A percentile compares a stretch with the other conserved stretches of the same genome.
Conservation (phyloP, 495 filamentous ascomycete species). For the Aspergillus steynii region DNA sequence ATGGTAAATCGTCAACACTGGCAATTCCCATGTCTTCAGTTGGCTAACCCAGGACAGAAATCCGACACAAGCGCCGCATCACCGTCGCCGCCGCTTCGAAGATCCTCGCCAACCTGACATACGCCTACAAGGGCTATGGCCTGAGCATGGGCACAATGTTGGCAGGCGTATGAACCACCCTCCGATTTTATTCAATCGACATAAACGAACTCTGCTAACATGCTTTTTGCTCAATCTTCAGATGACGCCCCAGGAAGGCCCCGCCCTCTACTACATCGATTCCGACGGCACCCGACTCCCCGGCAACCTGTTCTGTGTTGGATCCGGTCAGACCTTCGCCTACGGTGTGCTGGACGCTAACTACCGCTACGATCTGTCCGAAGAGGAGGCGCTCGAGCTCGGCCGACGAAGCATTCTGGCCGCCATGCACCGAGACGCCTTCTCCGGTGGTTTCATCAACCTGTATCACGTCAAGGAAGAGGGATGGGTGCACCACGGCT, state of each 20-base stretch:
- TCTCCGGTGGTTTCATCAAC: slow-evolving; percentile 98
- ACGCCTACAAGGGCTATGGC: slow-evolving; percentile 97
- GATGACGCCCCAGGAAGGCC: slow-evolving; percentile 87
- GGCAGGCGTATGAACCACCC: slow-evolving; percentile 67
- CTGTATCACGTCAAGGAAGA: slow-evolving; percentile 97
- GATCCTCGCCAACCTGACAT: slow-evolving; percentile 97
- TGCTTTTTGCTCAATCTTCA: slow-evolving; percentile 14
- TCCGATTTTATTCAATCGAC: background rate
- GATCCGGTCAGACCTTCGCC: slow-evolving; percentile 96
- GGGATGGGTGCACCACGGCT: slow-evolving; percentile 98
- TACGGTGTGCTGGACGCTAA: slow-evolving; percentile 97
- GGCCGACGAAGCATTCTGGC: slow-evolving; percentile 90
- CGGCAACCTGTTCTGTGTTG: slow-evolving; percentile 97
- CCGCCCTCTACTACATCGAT: slow-evolving; percentile 98
- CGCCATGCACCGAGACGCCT: slow-evolving; percentile 97
- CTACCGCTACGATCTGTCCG: slow-evolving; percentile 84
- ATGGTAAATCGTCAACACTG: slow-evolving; percentile 50
- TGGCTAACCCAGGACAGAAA: slow-evolving; percentile 50
- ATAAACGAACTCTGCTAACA: background rate
- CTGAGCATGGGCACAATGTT: slow-evolving; percentile 99
- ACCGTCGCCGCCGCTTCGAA: slow-evolving; percentile 95
- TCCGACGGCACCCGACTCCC: slow-evolving; percentile 90
- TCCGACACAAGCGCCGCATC: slow-evolving; percentile 98
- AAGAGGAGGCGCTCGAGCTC: slow-evolving; percentile 85
- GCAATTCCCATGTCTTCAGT: background rate